Base-by-base conservation (phyloP, 331 rosid genomes). In the Ulmus americana region DNA sequence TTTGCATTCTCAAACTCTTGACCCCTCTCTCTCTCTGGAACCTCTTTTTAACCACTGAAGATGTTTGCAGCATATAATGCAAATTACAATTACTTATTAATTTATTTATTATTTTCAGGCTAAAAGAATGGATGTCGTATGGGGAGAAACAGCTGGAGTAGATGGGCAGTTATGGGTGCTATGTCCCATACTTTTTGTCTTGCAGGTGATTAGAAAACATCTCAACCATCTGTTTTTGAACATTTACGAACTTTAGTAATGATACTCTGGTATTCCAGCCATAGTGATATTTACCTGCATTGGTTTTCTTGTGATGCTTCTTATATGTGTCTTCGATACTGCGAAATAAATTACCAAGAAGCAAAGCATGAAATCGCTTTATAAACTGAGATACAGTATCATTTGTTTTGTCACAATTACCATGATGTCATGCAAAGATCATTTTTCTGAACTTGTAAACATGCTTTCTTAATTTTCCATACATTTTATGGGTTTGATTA, bases 131-230 rank as follows among this genome's bases (percentile, higher is more conserved):
- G 99, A 94, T 76, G 95, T 94, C 55, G 99, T 94, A 9, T 94
- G 99, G 99, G 99, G 97, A 52, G 99, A 94, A 84, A 85, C 96
- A 2, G 88, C 99, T 52, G 97, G 97, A 35, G 99, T 90, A 55
- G 86, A 84, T 69, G 99, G 99, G 75, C 97, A 94, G 76, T 64
- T 94, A 54, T 94, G 91, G 99, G 68, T 94, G 75, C 80, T 94
- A 77, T 94, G 95, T 80, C 99, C 99, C 61, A 51, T 94, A 68
- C 92, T 94, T 55, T 94, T 94, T 80, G 71, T 83, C 45, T 73
- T 94, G 82, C 99, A 94, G 99, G 99, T 94, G 74, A 71, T 58
- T 61, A 55, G 57, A 59, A 55, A 68, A 51, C 75, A 55, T 45
- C 41, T 44, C 59, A 15, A 5, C 41, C 13, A 40, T 55, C 39